phyloP scores from a whole-genome alignment of 192 early-diverging fungal genomes.

The Geranomyces michiganensis region DNA sequence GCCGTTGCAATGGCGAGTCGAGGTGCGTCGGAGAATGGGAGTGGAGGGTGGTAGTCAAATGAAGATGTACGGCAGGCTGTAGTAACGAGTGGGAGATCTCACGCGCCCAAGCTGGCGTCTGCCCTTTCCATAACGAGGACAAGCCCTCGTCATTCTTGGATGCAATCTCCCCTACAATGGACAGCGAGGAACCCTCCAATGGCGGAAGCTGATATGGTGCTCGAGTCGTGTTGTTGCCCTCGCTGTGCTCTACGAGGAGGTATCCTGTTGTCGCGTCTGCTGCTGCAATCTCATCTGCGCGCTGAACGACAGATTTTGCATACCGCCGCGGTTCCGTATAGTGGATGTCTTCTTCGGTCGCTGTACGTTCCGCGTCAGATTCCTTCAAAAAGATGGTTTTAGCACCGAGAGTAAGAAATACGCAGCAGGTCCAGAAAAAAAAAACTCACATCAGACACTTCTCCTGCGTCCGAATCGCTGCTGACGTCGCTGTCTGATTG shows the following conservation, averaged over 20 bases:
- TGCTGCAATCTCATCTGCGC: background rate
- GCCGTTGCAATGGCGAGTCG: constrained; percentile 21
- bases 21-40: constrained; percentile 24
- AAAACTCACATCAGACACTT: too few relatives aligned
- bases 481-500: background rate
- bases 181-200: constrained; percentile 35
- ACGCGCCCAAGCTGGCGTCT: constrained; percentile 74
- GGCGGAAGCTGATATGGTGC: constrained; percentile 57
- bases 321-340: background rate
- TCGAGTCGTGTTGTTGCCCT: constrained; percentile 43
- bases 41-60: constrained; percentile 35
- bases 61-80: constrained; percentile 71
- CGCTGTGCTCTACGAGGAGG: constrained; percentile 35
- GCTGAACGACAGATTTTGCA: constrained; percentile 5
- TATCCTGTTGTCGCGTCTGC: constrained; percentile 50
- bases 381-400: too few relatives aligned
- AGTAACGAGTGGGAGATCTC: constrained; percentile 73
- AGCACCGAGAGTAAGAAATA: too few relatives aligned
- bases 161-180: constrained; percentile 34
- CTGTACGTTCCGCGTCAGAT: too few relatives aligned
- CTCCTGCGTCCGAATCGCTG: background rate
- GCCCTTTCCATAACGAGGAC: constrained; percentile 62
- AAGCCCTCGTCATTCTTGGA: constrained; percentile 45
- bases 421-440: too few relatives aligned
- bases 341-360: background rate